These are phyloP conservation scores for Vaccinium corymbosum DNA, from an alignment of 148 eudicot genomes.

Conservation along the genomic window DNA sequence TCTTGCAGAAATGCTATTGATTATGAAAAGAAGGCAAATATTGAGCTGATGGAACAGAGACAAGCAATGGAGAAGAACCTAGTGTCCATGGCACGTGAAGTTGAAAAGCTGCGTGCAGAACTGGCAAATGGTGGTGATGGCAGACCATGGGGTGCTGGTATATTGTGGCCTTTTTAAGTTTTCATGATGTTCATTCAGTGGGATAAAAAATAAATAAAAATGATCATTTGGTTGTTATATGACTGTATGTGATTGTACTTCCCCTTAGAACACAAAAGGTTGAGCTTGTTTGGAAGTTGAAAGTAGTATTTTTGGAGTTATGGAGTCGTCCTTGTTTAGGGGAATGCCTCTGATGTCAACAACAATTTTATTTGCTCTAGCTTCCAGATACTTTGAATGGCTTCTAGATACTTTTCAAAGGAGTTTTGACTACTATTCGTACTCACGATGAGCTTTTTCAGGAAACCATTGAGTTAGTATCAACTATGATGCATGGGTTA, in stretches of 20 bases:
- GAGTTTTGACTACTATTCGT: not conserved
- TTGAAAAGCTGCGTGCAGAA: slow-evolving; percentile 86
- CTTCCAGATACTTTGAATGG: not conserved
- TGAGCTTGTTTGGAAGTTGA: slow-evolving; percentile 6
- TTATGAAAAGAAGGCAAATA: slow-evolving; percentile 83
- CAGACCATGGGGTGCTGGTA: slow-evolving; percentile 81
- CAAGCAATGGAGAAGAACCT: slow-evolving; percentile 87
- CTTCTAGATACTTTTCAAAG: not conserved
- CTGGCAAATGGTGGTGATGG: slow-evolving; percentile 51
- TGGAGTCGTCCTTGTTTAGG: not conserved
- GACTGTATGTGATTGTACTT: not conserved
- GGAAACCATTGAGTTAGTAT: not conserved
- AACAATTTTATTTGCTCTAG: not conserved
- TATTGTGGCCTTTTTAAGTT: not conserved
- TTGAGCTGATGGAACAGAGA: slow-evolving; percentile 81
- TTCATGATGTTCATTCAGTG: not conserved
- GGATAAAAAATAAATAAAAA: no score
- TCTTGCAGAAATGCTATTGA: slow-evolving; percentile 66
- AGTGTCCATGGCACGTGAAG: slow-evolving; percentile 92
- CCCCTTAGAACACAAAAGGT: not conserved
- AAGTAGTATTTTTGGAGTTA: not conserved
- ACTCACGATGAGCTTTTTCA: not conserved
- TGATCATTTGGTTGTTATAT: no score
- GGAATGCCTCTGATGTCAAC: not conserved
- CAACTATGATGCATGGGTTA: not conserved